Conservation (phyloP, 306 rosid genomes). For the Rubus idaeus region DNA sequence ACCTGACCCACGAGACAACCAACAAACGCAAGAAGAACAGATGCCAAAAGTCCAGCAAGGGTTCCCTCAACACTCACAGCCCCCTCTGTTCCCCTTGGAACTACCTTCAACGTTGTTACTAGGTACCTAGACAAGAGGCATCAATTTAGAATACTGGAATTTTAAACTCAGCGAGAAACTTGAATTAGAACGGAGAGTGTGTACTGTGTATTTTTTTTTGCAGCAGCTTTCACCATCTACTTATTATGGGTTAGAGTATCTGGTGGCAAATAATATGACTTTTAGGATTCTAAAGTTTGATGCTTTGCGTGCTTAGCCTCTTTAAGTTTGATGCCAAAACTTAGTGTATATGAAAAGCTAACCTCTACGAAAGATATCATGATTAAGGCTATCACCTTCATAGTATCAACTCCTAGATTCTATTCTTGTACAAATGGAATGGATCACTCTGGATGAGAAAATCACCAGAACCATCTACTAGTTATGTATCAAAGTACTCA, state of each 20-base stretch:
- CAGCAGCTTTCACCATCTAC: background rate
- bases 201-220: background rate
- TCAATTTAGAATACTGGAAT: background rate
- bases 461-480: background rate
- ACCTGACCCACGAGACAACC: conserved; percentile 76
- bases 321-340: background rate
- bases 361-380: background rate
- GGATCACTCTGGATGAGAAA: background rate
- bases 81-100: conserved; percentile 99
- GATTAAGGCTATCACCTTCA: background rate
- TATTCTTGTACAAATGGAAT: background rate
- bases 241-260: background rate
- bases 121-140: conserved; percentile 62
- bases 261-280: background rate
- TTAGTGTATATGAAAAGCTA: background rate
- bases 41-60: conserved; percentile 84
- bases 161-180: background rate
- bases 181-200: background rate
- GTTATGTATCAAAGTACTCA: background rate
- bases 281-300: background rate
- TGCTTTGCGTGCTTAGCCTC: background rate
- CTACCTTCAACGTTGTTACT: conserved; percentile 82
- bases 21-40: conserved; percentile 63
- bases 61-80: conserved; percentile 96
- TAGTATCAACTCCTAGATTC: background rate